phyloP scores from a whole-genome alignment of 805 yeast species.

The Nakazawaea laoshanensis region DNA sequence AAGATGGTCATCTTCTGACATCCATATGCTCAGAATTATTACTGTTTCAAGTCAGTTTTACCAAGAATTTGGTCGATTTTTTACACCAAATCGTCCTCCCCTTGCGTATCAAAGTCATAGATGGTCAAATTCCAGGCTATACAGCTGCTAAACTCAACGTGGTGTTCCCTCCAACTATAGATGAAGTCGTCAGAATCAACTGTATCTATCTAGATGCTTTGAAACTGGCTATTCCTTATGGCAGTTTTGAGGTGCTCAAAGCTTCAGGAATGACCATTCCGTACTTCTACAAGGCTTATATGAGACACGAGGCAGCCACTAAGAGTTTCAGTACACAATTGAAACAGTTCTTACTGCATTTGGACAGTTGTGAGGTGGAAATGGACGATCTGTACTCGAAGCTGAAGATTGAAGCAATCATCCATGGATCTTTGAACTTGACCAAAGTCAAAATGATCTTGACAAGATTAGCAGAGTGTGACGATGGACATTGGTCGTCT shows the following conservation, averaged over 20 bases:
- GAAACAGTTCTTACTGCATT: conserved; percentile 29
- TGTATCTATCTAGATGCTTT: conserved; percentile 76
- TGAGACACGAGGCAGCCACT: conserved; percentile 91
- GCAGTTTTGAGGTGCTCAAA: conserved; percentile 66
- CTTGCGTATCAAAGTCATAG: conserved; percentile 58
- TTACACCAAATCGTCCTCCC: conserved; percentile 77
- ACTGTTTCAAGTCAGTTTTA: conserved; percentile 64
- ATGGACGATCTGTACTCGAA: conserved; percentile 30
- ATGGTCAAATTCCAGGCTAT: conserved; percentile 39
- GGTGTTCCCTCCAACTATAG: conserved; percentile 90
- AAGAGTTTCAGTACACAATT: conserved; percentile 46
- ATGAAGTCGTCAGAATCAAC: conserved; percentile 85
- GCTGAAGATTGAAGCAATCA: conserved; percentile 48
- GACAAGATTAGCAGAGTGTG: conserved; percentile 27
- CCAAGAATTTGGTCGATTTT: conserved; percentile 64
- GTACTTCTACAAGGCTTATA: conserved; percentile 85
- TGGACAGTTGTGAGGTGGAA: conserved; percentile 21
- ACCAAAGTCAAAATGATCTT: conserved; percentile 63
- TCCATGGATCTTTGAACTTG: conserved; percentile 65
- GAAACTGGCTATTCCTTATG: conserved; percentile 55
- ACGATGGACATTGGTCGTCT: conserved; percentile 31
- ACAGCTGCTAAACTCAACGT: conserved; percentile 64
- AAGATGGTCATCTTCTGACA: conserved; percentile 23
- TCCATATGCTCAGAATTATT: conserved; percentile 61
- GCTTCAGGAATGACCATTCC: conserved; percentile 83